Evolutionary conservation across 805 yeast genomes (phyloP), one percentile per base, ranked within the genome.

Genomic region (Isabelozyma rhagii): DNA sequence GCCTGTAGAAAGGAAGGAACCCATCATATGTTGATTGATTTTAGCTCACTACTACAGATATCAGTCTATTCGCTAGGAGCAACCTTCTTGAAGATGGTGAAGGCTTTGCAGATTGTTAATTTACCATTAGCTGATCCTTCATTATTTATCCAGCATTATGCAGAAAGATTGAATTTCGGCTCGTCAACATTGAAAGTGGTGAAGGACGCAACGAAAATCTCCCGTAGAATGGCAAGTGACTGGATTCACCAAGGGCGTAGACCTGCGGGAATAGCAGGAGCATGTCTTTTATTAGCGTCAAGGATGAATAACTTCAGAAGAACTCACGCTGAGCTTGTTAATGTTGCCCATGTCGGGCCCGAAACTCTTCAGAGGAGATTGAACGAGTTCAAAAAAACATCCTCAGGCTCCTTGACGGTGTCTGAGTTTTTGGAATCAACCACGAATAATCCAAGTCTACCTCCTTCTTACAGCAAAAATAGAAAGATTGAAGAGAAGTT

Each of bases 181-280:
- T 81, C 79, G 28, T 82, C 81, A 53, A 82, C 79, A 51, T 75
- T 84, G 39, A 85, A 85, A 57, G 97, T 94, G 11, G 85, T 89
- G 43, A 81, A 80, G 52, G 99, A 94, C 66, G 98, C 99, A 0
- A 84, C 85, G 6, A 82, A 84, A 58, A 70, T 94, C 18, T 96
- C 97, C 0, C 89, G 83, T 62, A 77, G 97, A 56, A 94, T 94
- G 99, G 78, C 92, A 11, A 81, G 83, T 41, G 98, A 94, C 62
- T 94, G 98, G 97, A 87, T 94, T 57, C 89, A 85, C 64, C 96
- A 90, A 68, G 99, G 99, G 25, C 80, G 99, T 63, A 78, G 98
- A 54, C 99, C 99, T 0, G 98, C 99, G 0, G 99, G 99, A 60
- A 83, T 94, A 47, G 99, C 99, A 0, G 99, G 98, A 18, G 99